A percentile compares a stretch with the other conserved stretches of the same genome.
Conservation (phyloP, 352 stramenopile genomes). For the Globisporangium radiosum region DNA sequence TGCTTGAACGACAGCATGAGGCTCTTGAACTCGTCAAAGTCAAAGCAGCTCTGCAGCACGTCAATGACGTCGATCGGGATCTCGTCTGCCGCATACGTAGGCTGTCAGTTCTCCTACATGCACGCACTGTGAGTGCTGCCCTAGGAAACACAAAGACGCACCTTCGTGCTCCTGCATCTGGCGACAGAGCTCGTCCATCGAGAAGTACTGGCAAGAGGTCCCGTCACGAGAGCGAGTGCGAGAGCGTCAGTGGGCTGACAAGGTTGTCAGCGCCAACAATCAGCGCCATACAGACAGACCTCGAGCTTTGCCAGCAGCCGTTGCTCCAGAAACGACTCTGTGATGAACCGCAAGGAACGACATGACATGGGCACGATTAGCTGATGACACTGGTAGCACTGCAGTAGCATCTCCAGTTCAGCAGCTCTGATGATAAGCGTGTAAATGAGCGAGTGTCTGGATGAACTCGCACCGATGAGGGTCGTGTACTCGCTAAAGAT, state of each 20-base stretch:
- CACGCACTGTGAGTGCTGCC: background rate
- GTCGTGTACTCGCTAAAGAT: conserved; percentile 75
- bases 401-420: too few relatives aligned
- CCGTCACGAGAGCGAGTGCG: background rate
- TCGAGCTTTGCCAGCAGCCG: conserved; percentile 60
- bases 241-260: background rate
- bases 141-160: conserved; percentile 5
- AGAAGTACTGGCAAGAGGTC: conserved; percentile 45
- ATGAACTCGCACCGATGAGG: conserved; percentile 53
- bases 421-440: background rate
- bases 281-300: conserved; percentile 14
- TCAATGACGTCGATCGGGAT: conserved; percentile 77
- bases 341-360: too few relatives aligned
- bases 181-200: conserved; percentile 72
- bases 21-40: conserved; percentile 86
- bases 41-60: conserved; percentile 69
- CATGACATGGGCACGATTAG: background rate
- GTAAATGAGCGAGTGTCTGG: background rate
- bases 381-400: background rate
- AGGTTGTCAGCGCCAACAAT: background rate
- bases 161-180: conserved; percentile 82
- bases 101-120: background rate
- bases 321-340: conserved; percentile 67
- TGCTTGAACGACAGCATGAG: conserved; percentile 86
- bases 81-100: conserved; percentile 30